These are phyloP conservation scores for Rossbeevera mucosa DNA, from an alignment of 768 basidiomycete genomes.

Conservation along the genomic window DNA sequence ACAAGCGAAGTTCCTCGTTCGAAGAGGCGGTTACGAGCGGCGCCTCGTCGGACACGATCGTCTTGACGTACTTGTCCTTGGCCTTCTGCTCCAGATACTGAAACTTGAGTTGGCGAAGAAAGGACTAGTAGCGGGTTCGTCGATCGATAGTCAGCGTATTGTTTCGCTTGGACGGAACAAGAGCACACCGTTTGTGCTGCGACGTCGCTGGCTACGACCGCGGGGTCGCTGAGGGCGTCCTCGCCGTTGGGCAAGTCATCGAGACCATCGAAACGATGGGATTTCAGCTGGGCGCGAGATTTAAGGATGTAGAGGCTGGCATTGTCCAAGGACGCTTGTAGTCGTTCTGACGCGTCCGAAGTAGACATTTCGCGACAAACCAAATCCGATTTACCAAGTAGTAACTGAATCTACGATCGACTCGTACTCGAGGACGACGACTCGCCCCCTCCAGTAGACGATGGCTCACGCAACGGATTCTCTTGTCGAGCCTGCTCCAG, in stretches of 20 bases:
- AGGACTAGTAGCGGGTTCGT: conserved; percentile 49
- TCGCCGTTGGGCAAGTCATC: conserved; percentile 25
- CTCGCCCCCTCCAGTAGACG: conserved; percentile 24
- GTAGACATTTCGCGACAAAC: conserved; percentile 13
- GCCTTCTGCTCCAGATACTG: conserved; percentile 89
- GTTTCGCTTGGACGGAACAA: background rate
- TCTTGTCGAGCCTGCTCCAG: conserved; percentile 78
- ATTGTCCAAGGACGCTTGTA: conserved; percentile 26
- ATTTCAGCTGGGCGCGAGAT: conserved; percentile 20
- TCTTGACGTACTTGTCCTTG: conserved; percentile 83
- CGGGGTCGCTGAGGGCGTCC: conserved; percentile 45
- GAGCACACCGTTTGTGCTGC: conserved; percentile 54
- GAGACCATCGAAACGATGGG: conserved; percentile 27
- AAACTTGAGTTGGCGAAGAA: conserved; percentile 79
- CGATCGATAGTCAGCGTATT: conserved; percentile 5
- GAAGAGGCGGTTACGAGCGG: conserved; percentile 76
- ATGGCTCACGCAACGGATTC: conserved; percentile 65
- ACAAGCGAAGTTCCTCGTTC: conserved; percentile 57
- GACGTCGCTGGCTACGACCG: conserved; percentile 54
- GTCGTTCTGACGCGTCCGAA: conserved; percentile 19
- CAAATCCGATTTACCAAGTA: background rate
- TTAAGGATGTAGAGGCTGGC: conserved; percentile 21
- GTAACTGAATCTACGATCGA: conserved; percentile 11
- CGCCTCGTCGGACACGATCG: conserved; percentile 83
- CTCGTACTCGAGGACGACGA: conserved; percentile 10